Conservation (phyloP, 768 basidiomycete genomes). For the Ephemerocybe angulata region DNA sequence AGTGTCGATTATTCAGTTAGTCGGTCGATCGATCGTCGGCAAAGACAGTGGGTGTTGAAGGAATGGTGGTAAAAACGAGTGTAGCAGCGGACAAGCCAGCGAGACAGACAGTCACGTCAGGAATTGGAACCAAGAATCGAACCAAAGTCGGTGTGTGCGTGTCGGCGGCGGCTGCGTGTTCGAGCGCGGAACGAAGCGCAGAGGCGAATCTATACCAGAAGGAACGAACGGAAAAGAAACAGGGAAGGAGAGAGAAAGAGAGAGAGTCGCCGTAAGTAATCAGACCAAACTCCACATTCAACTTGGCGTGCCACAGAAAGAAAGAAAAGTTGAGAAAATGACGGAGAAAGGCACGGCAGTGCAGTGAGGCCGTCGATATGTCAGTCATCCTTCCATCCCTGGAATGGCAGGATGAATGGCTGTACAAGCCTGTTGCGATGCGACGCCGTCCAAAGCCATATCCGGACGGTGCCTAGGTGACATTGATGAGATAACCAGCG, state of each 20-base stretch:
- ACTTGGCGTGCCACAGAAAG: neutral
- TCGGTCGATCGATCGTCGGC: too few species aligned
- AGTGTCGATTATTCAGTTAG: too few species aligned
- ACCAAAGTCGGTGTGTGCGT: too few species aligned
- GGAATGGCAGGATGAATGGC: too few species aligned
- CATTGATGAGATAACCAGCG: neutral
- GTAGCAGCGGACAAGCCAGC: too few species aligned
- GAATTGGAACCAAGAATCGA: too few species aligned
- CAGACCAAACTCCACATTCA: neutral
- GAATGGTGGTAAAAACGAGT: neutral
- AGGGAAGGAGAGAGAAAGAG: neutral
- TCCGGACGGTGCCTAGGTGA: too few species aligned
- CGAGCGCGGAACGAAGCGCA: neutral
- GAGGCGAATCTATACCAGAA: neutral
- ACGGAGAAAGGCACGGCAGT: neutral
- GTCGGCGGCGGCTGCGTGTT: neutral
- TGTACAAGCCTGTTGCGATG: too few species aligned
- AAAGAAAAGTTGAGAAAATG: neutral
- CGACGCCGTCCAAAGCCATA: too few species aligned
- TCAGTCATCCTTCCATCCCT: neutral
- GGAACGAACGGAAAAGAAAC: neutral
- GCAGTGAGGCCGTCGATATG: neutral
- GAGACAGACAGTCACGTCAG: too few species aligned
- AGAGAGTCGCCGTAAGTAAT: neutral
- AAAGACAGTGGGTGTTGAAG: neutral